Conservation (phyloP, 768 basidiomycete species). For the Daedaleopsis sinensis region DNA sequence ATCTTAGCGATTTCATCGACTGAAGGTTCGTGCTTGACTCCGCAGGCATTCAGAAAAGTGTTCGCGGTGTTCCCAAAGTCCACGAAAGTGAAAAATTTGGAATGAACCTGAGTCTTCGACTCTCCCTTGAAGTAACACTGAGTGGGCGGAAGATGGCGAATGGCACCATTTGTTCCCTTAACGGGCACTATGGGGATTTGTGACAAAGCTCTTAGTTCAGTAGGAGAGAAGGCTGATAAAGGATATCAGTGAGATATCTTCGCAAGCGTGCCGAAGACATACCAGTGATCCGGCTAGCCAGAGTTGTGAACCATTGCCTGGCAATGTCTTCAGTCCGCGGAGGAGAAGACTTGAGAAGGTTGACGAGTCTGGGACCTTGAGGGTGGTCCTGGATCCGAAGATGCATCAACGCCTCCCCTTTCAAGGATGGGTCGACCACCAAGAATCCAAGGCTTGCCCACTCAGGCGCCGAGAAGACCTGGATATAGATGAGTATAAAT, state of each 20-base stretch:
- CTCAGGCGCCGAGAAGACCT: slow-evolving; percentile 64
- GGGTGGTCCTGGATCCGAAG: slow-evolving; percentile 75
- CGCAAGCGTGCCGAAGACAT: slow-evolving; percentile 22
- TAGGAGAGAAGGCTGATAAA: slow-evolving; percentile 55
- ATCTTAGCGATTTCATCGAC: slow-evolving; percentile 79
- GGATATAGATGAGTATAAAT: background rate
- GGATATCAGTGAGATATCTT: slow-evolving; percentile 4
- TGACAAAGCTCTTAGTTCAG: slow-evolving; percentile 61
- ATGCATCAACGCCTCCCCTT: slow-evolving; percentile 57
- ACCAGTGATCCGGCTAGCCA: slow-evolving; percentile 68
- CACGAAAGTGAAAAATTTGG: slow-evolving; percentile 84
- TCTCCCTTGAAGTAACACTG: slow-evolving; percentile 72
- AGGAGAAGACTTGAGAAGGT: slow-evolving; percentile 59
- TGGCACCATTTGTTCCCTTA: slow-evolving; percentile 27
- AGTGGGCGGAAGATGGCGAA: slow-evolving; percentile 54
- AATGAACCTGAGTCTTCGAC: slow-evolving; percentile 62
- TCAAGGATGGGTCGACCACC: slow-evolving; percentile 57
- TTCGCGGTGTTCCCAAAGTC: slow-evolving; percentile 86
- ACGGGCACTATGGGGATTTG: slow-evolving; percentile 70
- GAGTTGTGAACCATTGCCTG: slow-evolving; percentile 64
- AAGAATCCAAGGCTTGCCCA: slow-evolving; percentile 81
- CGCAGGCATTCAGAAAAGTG: slow-evolving; percentile 82
- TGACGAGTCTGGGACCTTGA: slow-evolving; percentile 58
- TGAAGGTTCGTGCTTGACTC: slow-evolving; percentile 85
- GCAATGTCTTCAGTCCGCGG: slow-evolving; percentile 59